A percentile compares a stretch with the other conserved stretches of the same genome.
Conservation (phyloP, 2,329 filamentous ascomycete genomes). For the Taxawa tesnikishii region DNA sequence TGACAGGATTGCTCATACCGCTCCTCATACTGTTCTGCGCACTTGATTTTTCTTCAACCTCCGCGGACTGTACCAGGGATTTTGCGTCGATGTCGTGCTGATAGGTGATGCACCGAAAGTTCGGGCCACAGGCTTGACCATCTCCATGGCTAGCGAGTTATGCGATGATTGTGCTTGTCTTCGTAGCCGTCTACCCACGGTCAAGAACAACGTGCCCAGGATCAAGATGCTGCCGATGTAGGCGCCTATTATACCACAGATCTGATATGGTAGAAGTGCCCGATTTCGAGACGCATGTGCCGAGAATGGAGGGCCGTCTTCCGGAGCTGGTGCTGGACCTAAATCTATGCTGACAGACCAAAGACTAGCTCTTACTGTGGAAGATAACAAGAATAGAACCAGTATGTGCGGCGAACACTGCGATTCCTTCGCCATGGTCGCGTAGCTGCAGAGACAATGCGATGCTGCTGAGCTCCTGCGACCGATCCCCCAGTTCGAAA, state of each 20-base stretch:
- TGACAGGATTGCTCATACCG: conserved; percentile 30
- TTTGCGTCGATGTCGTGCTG: conserved; percentile 14
- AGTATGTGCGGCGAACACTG: not conserved
- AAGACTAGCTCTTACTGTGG: conserved; percentile 10
- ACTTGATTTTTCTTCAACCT: conserved; percentile 14
- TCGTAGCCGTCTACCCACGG: conserved; percentile 30
- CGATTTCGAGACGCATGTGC: conserved; percentile 47
- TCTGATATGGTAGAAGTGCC: conserved; percentile 62
- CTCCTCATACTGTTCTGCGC: conserved; percentile 14
- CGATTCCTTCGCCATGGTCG: too few relatives aligned
- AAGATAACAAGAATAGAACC: too few relatives aligned
- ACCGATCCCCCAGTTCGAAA: not conserved
- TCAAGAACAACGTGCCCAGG: conserved; percentile 49
- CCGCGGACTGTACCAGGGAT: conserved; percentile 17
- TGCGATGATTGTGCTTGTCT: conserved; percentile 34
- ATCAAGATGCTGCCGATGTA: conserved; percentile 70
- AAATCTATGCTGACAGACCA: conserved; percentile 38
- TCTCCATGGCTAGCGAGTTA: conserved; percentile 41
- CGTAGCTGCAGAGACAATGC: too few relatives aligned
- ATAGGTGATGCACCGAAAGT: conserved; percentile 22
- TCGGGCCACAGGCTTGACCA: conserved; percentile 35
- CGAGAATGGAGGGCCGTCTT: conserved; percentile 49
- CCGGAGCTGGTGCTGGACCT: conserved; percentile 45
- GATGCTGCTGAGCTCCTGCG: too few relatives aligned
- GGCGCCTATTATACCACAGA: conserved; percentile 70